A percentile compares a stretch with the other conserved stretches of the same genome.
Evolutionary conservation across 1,284 basidiomycete species (phyloP).

Genomic region (Hemileia vastatrix): DNA sequence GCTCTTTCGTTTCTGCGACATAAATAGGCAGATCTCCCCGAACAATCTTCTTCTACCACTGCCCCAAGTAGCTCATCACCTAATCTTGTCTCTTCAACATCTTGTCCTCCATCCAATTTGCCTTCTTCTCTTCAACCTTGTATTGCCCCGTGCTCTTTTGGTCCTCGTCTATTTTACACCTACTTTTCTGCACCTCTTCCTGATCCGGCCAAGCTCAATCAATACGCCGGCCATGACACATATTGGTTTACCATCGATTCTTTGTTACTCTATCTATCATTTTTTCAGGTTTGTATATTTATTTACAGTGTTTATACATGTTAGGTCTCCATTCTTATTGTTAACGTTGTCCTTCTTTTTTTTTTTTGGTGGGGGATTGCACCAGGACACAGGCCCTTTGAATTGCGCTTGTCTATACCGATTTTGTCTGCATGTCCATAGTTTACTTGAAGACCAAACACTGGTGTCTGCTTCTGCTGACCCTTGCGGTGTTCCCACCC

Average conservation of each 20-base stretch:
- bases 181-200: slow-evolving; percentile 24
- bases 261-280: slow-evolving; percentile 81
- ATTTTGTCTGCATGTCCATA: slow-evolving; percentile 83
- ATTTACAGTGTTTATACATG: not conserved
- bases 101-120: no score
- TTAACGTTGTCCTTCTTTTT: not conserved
- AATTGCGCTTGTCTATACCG: slow-evolving; percentile 43
- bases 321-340: not conserved
- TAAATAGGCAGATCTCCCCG: no score
- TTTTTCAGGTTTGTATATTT: slow-evolving; percentile 58
- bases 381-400: slow-evolving; percentile 71
- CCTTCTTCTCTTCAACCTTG: no score
- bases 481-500: slow-evolving; percentile 54
- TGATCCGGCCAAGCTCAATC: slow-evolving; percentile 19
- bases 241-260: slow-evolving; percentile 63
- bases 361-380: no score
- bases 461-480: slow-evolving; percentile 32
- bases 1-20: no score
- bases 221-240: not conserved
- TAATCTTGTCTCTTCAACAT: no score
- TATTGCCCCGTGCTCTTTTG: no score
- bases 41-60: no score
- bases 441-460: slow-evolving; percentile 59
- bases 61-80: no score
- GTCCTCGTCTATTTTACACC: slow-evolving; percentile 18